Conservation (phyloP, 352 stramenopile genomes). For the Pseudoperonospora humuli region DNA sequence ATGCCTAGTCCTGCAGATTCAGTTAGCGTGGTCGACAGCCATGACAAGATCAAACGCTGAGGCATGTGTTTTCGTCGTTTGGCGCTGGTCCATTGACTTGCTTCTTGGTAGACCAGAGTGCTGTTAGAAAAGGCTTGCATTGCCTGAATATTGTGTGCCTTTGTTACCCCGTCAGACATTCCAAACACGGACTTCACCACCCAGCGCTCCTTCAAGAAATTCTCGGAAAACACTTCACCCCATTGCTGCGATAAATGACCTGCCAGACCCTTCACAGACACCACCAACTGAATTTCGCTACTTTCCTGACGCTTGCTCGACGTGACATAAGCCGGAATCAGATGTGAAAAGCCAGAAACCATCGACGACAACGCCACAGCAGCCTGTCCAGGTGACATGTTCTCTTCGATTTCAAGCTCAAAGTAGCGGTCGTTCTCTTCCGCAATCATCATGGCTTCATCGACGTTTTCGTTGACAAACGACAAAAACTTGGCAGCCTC, state of each 20-base stretch:
- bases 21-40: slow-evolving; percentile 15
- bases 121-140: slow-evolving; percentile 43
- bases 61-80: slow-evolving; percentile 6
- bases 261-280: slow-evolving; percentile 58
- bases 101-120: not conserved
- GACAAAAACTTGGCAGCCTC: slow-evolving; percentile 62
- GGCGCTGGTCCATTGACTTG: not conserved
- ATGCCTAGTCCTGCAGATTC: slow-evolving; percentile 15
- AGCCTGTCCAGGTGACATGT: slow-evolving; percentile 39
- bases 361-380: slow-evolving; percentile 51
- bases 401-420: slow-evolving; percentile 55
- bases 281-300: slow-evolving; percentile 23
- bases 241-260: slow-evolving; percentile 53
- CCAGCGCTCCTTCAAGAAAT: slow-evolving; percentile 75
- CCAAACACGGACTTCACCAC: slow-evolving; percentile 46
- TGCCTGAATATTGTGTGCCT: slow-evolving; percentile 18
- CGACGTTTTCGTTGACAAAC: slow-evolving; percentile 66
- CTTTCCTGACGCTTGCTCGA: slow-evolving; percentile 10
- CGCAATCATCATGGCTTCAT: slow-evolving; percentile 36
- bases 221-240: slow-evolving; percentile 40
- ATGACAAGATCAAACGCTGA: slow-evolving; percentile 8
- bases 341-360: slow-evolving; percentile 31
- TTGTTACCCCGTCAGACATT: slow-evolving; percentile 12
- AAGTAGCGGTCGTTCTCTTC: slow-evolving; percentile 34
- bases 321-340: slow-evolving; percentile 34